Evolutionary conservation across 2,329 filamentous ascomycete genomes (phyloP), one percentile per base, ranked within the genome.

Genomic region (Ampelomyces quisqualis): DNA sequence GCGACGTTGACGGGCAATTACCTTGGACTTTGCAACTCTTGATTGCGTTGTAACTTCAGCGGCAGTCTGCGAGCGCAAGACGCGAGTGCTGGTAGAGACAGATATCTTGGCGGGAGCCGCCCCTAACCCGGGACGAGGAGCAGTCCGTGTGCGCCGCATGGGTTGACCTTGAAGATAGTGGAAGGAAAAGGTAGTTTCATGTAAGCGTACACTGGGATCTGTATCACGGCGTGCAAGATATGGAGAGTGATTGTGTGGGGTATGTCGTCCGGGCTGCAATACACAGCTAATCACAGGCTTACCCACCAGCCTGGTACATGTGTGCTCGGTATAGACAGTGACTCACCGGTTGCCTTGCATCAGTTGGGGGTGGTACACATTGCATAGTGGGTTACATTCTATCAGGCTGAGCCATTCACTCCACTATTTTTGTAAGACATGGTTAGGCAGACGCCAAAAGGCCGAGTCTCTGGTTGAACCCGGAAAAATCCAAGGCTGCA

Each of bases 31-130:
- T 20, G 28, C 40, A 14, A 39, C 22, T 15, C 29, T 44, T 4
- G 29, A 27, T 5, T 13, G 17, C 29, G 31, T 13, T 14, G 34
- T 20, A 23, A 26, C 34, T 15, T 19, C 15, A 27, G 29, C 33
- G 11, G 38, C 42, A 10, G 47, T 47, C 7, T 49, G 46, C 3
- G 55, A 55, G 18, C 55, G 53, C 9, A 56, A 38, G 22, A 54
- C 40, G 19, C 48, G 38, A 1, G 43, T 51, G 11, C 14, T 43
- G 7, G 8, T 33, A 3, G 37, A 3, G 8, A 24, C 3, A 10
- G 36, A 18, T 26, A 29, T n/a, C n/a, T n/a, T n/a, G n/a, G n/a
- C n/a, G n/a, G n/a, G n/a, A n/a, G n/a, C n/a, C n/a, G n/a, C n/a
- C n/a, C n/a, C n/a, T n/a, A n/a, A n/a, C n/a, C n/a, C n/a, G n/a